Conservation (phyloP, 2,329 filamentous ascomycete species). For the Akanthomyces muscarius region DNA sequence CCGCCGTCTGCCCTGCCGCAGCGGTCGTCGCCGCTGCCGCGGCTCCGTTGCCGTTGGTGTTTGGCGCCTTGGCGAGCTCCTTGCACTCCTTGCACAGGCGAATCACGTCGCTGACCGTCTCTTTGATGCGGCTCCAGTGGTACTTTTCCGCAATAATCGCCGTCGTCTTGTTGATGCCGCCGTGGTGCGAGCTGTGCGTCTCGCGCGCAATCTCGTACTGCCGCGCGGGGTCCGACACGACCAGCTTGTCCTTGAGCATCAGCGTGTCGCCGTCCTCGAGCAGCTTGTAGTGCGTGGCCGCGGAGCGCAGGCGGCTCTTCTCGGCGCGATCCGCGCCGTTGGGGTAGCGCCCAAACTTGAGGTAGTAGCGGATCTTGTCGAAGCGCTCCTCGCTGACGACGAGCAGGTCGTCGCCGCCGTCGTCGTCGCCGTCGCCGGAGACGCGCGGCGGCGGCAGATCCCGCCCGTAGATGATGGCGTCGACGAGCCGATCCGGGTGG, state of each 20-base stretch:
- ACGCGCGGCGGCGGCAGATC: conserved; percentile 42
- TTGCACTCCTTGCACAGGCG: conserved; percentile 88
- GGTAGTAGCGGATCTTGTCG: conserved; percentile 97
- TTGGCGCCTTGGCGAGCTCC: conserved; percentile 60
- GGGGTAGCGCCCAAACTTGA: conserved; percentile 91
- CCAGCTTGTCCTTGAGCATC: conserved; percentile 97
- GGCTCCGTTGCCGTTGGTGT: conserved; percentile 14
- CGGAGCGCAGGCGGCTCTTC: conserved; percentile 89
- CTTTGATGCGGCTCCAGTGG: conserved; percentile 97
- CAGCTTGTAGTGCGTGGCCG: conserved; percentile 92
- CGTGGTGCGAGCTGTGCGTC: conserved; percentile 72
- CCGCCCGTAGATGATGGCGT: conserved; percentile 74
- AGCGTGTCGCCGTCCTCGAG: conserved; percentile 69
- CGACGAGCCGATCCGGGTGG: conserved; percentile 63
- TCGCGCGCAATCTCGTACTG: conserved; percentile 86
- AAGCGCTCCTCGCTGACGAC: conserved; percentile 89
- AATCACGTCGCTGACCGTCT: conserved; percentile 92
- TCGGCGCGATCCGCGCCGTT: conserved; percentile 89
- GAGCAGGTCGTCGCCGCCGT: conserved; percentile 55
- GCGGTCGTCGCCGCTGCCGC: conserved; percentile 23
- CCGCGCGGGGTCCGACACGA: conserved; percentile 81
- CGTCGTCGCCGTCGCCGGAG: conserved; percentile 32
- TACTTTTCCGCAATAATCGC: conserved; percentile 89
- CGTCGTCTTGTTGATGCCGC: conserved; percentile 97
- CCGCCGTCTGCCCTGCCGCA: conserved; percentile 13